These are phyloP conservation scores for Metschnikowia aberdeeniae DNA, from an alignment of 805 yeast species.

Conservation along the genomic window DNA sequence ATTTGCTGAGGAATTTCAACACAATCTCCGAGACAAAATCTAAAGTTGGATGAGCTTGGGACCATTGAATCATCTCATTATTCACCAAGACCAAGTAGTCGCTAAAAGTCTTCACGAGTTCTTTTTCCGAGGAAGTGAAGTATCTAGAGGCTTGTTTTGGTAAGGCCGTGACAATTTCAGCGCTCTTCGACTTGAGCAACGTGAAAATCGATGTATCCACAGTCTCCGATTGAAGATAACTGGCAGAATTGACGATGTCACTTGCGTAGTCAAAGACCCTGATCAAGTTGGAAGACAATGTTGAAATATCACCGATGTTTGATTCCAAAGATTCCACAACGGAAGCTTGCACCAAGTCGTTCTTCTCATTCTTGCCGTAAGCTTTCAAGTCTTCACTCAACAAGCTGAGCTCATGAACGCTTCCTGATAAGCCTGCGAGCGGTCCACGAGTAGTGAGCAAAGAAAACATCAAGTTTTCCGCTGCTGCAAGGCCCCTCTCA, in stretches of 20 bases:
- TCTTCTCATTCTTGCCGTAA: conserved; percentile 13
- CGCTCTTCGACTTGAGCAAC: conserved; percentile 6
- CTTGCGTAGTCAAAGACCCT: conserved; percentile 14
- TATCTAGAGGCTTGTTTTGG: conserved; percentile 6
- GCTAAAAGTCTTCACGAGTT: conserved; percentile 20
- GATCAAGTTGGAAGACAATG: conserved; percentile 4
- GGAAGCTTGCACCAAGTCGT: conserved; percentile 16
- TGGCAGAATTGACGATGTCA: conserved; percentile 6
- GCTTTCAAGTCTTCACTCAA: conserved; percentile 14
- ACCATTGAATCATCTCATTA: conserved; percentile 32
- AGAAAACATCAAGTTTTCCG: conserved; percentile 64
- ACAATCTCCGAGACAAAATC: conserved; percentile 49
- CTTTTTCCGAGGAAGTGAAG: conserved; percentile 14
- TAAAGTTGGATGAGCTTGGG: conserved; percentile 21
- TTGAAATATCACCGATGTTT: conserved; percentile 17
- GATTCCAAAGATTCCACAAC: conserved; percentile 16
- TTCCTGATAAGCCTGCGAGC: conserved; percentile 29
- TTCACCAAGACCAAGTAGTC: conserved; percentile 22
- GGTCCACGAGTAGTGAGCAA: conserved; percentile 53
- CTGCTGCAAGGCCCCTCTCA: conserved; percentile 69
- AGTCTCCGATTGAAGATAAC: conserved; percentile 6
- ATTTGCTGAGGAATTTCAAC: conserved; percentile 41
- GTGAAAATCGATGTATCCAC: conserved; percentile 6
- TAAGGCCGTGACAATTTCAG: conserved; percentile 1
- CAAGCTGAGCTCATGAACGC: conserved; percentile 15